These are phyloP conservation scores for Heterobasidion parviporum DNA, from an alignment of 1,284 basidiomycete species.

Conservation along the genomic window DNA sequence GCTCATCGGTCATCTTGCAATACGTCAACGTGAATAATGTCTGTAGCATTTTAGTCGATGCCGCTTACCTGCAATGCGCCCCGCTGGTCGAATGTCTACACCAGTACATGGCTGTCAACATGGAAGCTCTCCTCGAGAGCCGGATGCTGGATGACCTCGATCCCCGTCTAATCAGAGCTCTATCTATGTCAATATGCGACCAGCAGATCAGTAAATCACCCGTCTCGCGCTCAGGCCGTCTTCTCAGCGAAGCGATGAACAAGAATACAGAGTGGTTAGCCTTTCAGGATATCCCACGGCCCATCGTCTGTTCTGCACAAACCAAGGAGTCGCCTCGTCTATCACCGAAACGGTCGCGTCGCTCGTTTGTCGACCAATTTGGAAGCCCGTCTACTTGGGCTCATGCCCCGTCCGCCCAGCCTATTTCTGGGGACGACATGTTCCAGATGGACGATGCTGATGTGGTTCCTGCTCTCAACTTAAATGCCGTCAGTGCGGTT, in stretches of 20 bases:
- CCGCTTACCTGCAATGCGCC: slow-evolving; percentile 69
- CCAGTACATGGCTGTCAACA: slow-evolving; percentile 74
- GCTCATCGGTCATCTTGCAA: slow-evolving; percentile 67
- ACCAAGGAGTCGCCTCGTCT: slow-evolving; percentile 37
- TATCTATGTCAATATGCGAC: slow-evolving; percentile 52
- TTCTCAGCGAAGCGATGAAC: slow-evolving; percentile 54
- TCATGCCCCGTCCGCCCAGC: slow-evolving; percentile 8
- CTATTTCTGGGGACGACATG: slow-evolving; percentile 36
- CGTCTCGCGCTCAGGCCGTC: slow-evolving; percentile 49
- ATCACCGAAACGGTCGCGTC: slow-evolving; percentile 26
- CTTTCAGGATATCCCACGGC: slow-evolving; percentile 72
- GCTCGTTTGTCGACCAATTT: slow-evolving; percentile 3
- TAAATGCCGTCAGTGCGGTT: slow-evolving; percentile 4
- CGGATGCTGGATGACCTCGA: slow-evolving; percentile 76
- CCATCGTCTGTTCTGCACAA: slow-evolving; percentile 40
- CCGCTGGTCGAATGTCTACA: slow-evolving; percentile 72
- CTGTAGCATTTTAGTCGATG: slow-evolving; percentile 77
- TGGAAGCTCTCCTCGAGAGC: slow-evolving; percentile 85
- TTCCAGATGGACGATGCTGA: slow-evolving; percentile 61
- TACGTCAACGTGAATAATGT: slow-evolving; percentile 75
- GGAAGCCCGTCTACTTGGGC: slow-evolving; percentile 24
- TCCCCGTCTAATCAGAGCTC: slow-evolving; percentile 55
- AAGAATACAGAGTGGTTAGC: slow-evolving; percentile 71
- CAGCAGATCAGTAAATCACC: slow-evolving; percentile 67
- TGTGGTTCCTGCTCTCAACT: slow-evolving; percentile 15